phyloP scores from a whole-genome alignment of 805 yeast genomes.

The Pichia exigua region DNA sequence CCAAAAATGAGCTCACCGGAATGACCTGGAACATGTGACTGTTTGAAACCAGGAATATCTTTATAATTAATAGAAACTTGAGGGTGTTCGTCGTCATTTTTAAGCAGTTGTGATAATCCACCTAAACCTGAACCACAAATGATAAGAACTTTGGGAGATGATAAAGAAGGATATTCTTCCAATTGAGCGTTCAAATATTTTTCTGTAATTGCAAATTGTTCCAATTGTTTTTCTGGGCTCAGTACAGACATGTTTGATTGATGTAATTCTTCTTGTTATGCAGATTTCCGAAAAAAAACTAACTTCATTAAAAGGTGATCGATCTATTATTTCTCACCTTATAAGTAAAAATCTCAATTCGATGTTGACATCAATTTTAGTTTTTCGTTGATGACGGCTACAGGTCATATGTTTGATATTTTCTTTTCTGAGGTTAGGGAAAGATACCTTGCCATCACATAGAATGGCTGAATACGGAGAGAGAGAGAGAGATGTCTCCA shows the following conservation, averaged over 20 bases:
- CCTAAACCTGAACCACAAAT: slow-evolving; percentile 96
- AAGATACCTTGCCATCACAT: background rate
- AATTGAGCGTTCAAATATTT: slow-evolving; percentile 9
- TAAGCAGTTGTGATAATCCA: slow-evolving; percentile 58
- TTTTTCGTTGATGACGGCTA: no score
- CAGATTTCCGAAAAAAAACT: no score
- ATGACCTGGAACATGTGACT: slow-evolving; percentile 87
- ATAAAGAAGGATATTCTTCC: slow-evolving; percentile 8
- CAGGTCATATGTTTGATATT: no score
- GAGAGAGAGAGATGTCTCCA: slow-evolving; percentile 24
- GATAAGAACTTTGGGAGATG: slow-evolving; percentile 57
- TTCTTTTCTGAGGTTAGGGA: background rate
- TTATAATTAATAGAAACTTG: slow-evolving; percentile 50
- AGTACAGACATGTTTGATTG: background rate
- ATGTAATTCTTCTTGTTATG: no score
- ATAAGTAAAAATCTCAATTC: no score
- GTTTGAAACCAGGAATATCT: slow-evolving; percentile 71
- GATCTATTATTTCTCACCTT: background rate
- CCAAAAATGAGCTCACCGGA: slow-evolving; percentile 80
- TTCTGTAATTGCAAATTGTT: slow-evolving; percentile 13
- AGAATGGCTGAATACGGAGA: background rate
- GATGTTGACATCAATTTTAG: background rate
- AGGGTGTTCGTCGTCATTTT: slow-evolving; percentile 18
- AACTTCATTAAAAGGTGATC: no score
- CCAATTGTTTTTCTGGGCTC: slow-evolving; percentile 5